Evolutionary conservation across 208 protist species (phyloP).

Genomic region (Wallacemonas sp.): DNA sequence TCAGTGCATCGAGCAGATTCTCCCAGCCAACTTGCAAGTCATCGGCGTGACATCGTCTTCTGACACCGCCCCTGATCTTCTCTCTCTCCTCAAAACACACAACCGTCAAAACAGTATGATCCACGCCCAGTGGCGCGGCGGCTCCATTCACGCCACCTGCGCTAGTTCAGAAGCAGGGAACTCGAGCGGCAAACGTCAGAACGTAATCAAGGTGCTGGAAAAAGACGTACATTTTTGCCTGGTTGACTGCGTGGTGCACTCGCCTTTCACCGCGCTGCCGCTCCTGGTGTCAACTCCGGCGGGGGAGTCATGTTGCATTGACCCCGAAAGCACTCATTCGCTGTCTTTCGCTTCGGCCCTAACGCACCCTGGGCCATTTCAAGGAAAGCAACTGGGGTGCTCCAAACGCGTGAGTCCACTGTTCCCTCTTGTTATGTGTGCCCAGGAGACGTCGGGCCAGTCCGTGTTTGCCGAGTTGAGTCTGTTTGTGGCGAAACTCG

Average conservation of each 20-base stretch:
- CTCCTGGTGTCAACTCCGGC: background rate
- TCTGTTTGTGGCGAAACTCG: background rate
- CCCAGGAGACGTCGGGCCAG: background rate
- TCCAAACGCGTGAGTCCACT: background rate
- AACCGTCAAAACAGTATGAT: background rate
- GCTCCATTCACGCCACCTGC: background rate
- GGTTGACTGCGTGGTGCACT: background rate
- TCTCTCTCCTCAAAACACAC: background rate
- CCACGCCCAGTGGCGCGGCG: background rate
- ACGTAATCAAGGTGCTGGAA: background rate
- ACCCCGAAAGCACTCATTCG: background rate
- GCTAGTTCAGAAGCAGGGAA: background rate
- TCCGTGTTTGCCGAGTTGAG: background rate
- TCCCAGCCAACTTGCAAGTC: conserved; percentile 59
- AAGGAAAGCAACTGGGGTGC: background rate
- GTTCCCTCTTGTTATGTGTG: background rate
- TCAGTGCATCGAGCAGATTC: conserved; percentile 64
- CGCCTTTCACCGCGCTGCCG: background rate
- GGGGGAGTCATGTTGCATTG: background rate
- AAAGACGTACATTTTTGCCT: background rate
- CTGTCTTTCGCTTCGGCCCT: background rate
- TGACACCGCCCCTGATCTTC: background rate
- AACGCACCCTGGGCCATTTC: background rate
- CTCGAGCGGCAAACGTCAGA: background rate
- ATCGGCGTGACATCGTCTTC: conserved; percentile 28